phyloP scores from a whole-genome alignment of 139 green algal genomes.

The Chlorella ohadii region DNA sequence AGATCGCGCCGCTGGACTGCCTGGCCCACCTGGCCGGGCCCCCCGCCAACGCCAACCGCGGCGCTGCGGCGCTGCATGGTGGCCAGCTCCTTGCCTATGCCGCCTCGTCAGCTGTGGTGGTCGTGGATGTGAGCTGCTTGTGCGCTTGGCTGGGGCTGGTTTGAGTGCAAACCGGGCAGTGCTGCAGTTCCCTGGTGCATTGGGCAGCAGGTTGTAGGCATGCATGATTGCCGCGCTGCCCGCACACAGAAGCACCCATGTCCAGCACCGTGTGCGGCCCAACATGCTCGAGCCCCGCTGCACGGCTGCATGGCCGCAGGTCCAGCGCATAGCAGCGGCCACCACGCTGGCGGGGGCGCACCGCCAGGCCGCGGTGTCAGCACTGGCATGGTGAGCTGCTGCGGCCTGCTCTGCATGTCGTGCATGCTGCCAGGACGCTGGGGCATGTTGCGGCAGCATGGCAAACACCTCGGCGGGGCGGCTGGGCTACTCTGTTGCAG shows the following conservation, averaged over 20 bases:
- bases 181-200: not conserved
- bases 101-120: constrained; percentile 56
- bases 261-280: not conserved
- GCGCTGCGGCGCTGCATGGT: constrained; percentile 62
- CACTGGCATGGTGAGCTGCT: constrained; percentile 72
- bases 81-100: constrained; percentile 77
- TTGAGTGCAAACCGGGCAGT: too few species aligned
- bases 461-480: not conserved
- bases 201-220: too few species aligned
- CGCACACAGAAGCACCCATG: not conserved
- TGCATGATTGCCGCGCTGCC: not conserved
- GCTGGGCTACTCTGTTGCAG: not conserved
- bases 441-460: too few species aligned
- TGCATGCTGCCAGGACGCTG: too few species aligned
- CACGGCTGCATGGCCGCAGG: constrained; percentile 39
- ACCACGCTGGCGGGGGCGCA: constrained; percentile 70
- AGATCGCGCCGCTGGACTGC: constrained; percentile 48
- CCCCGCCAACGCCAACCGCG: constrained; percentile 51
- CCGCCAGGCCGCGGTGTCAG: constrained; percentile 63
- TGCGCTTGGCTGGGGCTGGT: not conserved
- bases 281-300: not conserved
- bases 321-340: constrained; percentile 61
- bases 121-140: constrained; percentile 57
- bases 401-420: not conserved
- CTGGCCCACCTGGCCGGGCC: constrained; percentile 63